Percentiles rank a stretch among this genome's conserved stretches.
Conservation (phyloP, 2,329 filamentous ascomycete species). For the Fusarium sp. region DNA sequence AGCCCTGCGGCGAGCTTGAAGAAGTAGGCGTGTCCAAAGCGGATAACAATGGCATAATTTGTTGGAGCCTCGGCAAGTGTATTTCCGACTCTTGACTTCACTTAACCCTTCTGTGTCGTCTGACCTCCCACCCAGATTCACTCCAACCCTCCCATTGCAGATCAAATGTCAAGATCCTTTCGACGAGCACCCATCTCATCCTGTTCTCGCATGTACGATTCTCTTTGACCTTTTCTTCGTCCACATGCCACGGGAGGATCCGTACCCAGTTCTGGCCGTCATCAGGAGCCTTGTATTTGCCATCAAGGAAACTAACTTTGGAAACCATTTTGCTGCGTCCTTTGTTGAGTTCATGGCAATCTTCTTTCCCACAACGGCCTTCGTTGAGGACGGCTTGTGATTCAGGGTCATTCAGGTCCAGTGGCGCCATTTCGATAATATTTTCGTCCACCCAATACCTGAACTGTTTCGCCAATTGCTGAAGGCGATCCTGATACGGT, state of each 20-base stretch:
- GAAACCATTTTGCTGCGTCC: conserved; percentile 53
- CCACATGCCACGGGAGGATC: conserved; percentile 49
- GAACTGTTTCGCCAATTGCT: conserved; percentile 52
- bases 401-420: conserved; percentile 51
- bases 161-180: conserved; percentile 53
- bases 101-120: conserved; percentile 24
- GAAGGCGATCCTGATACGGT: conserved; percentile 46
- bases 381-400: conserved; percentile 49
- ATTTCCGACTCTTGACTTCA: conserved; percentile 1
- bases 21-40: background rate
- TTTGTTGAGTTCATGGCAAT: conserved; percentile 52
- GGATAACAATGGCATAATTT: background rate
- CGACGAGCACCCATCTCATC: conserved; percentile 54
- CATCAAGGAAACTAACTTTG: conserved; percentile 53
- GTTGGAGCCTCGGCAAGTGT: background rate
- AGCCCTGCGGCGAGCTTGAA: background rate
- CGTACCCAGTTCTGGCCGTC: conserved; percentile 48
- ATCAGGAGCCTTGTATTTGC: conserved; percentile 45
- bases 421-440: conserved; percentile 52
- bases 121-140: conserved; percentile 43
- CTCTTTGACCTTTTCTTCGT: conserved; percentile 42
- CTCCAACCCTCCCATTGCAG: conserved; percentile 50
- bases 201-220: conserved; percentile 47
- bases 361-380: conserved; percentile 50
- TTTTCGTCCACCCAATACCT: conserved; percentile 54